Percentiles rank a stretch among this genome's conserved stretches.
Conservation (phyloP, 257 asterid genomes). For the Orobanche coerulescens region DNA sequence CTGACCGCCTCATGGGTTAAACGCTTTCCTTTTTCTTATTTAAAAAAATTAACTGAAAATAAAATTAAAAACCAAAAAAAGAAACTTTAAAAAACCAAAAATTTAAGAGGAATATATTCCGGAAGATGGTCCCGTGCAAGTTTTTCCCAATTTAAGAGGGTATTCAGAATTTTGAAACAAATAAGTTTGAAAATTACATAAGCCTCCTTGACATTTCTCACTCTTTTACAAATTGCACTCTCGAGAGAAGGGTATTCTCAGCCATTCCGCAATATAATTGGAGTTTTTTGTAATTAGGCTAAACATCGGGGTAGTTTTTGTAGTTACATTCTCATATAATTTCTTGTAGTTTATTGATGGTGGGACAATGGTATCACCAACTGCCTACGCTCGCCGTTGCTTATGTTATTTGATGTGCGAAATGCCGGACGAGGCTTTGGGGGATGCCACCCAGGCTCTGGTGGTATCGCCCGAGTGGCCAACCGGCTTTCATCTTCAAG, state of each 20-base stretch:
- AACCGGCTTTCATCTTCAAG: conserved; percentile 74
- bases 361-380: conserved; percentile 76
- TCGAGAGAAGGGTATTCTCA: too few species aligned
- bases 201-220: too few species aligned
- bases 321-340: not conserved
- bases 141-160: not conserved
- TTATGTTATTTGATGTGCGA: conserved; percentile 71
- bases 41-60: too few species aligned
- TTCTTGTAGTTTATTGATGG: conserved; percentile 74
- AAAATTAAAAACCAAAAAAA: too few species aligned
- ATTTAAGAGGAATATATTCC: too few species aligned
- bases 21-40: too few species aligned
- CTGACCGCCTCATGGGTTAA: too few species aligned
- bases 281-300: not conserved
- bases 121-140: too few species aligned
- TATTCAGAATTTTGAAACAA: not conserved
- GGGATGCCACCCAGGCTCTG: conserved; percentile 81
- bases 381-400: conserved; percentile 68
- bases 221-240: too few species aligned
- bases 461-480: conserved; percentile 78
- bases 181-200: too few species aligned
- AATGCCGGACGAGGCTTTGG: conserved; percentile 63
- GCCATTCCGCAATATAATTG: not conserved
- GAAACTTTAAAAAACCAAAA: too few species aligned
- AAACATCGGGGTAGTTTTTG: not conserved